Evolutionary conservation across 306 rosid genomes (phyloP).

Genomic region (Astragalus glycyphyllos): DNA sequence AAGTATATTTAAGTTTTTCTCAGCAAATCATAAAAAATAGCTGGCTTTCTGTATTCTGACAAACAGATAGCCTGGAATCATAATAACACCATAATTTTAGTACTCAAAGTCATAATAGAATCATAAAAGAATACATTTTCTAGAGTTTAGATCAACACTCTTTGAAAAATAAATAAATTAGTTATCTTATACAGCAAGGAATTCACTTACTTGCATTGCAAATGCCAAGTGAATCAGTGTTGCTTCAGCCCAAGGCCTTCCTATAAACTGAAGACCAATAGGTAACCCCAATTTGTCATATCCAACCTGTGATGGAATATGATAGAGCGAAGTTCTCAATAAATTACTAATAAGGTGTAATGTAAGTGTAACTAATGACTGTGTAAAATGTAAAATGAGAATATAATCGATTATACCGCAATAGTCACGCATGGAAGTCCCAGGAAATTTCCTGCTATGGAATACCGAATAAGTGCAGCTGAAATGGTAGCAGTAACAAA

Average conservation of each 20-base stretch:
- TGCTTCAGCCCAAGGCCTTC: slow-evolving; percentile 91
- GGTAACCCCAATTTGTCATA: slow-evolving; percentile 81
- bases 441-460: slow-evolving; percentile 87
- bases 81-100: slow-evolving; percentile 26
- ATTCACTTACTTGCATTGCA: slow-evolving; percentile 65
- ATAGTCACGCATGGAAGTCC: slow-evolving; percentile 88
- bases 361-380: not conserved
- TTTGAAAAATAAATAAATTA: no score
- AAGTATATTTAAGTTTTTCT: slow-evolving; percentile 17
- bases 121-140: not conserved
- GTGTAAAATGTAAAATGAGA: not conserved
- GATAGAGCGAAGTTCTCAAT: not conserved
- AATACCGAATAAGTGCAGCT: slow-evolving; percentile 91
- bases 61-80: slow-evolving; percentile 61
- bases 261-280: slow-evolving; percentile 92
- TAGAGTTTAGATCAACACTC: slow-evolving; percentile 2
- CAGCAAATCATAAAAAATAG: slow-evolving; percentile 67
- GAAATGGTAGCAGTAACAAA: slow-evolving; percentile 31
- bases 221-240: slow-evolving; percentile 79
- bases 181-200: not conserved
- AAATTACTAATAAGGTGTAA: not conserved
- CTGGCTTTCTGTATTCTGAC: slow-evolving; percentile 64
- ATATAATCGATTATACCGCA: slow-evolving; percentile 58
- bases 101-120: not conserved
- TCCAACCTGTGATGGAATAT: slow-evolving; percentile 64